phyloP scores from a whole-genome alignment of 164 flowering plant genomes.

The Stephania yunnanensis region DNA sequence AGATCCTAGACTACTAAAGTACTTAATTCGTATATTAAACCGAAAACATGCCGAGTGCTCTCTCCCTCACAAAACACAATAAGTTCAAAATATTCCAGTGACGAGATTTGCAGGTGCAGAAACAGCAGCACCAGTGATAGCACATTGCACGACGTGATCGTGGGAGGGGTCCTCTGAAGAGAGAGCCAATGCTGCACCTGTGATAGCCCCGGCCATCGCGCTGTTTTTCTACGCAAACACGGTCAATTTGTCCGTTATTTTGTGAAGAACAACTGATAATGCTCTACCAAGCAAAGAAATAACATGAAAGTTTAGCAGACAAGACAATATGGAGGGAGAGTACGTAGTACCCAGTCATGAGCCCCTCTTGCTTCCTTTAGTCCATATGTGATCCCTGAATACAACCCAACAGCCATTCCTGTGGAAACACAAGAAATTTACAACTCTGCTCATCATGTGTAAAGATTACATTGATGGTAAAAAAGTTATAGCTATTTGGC shows the following conservation, averaged over 20 bases:
- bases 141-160: conserved; percentile 82
- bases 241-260: too few relatives aligned
- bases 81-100: conserved; percentile 53
- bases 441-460: too few relatives aligned
- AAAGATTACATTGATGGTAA: too few relatives aligned
- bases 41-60: too few relatives aligned
- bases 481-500: too few relatives aligned
- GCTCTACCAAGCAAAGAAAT: background rate
- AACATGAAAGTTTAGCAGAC: background rate
- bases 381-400: conserved; percentile 87
- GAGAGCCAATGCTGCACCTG: conserved; percentile 74
- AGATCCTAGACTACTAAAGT: too few relatives aligned
- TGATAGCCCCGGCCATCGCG: conserved; percentile 90
- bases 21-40: too few relatives aligned
- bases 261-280: too few relatives aligned
- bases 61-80: too few relatives aligned
- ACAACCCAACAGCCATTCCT: conserved; percentile 64
- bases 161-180: conserved; percentile 58
- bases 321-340: background rate
- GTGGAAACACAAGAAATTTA: conserved; percentile 3
- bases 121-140: conserved; percentile 88
- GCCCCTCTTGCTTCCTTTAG: conserved; percentile 82
- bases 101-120: conserved; percentile 91
- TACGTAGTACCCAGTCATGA: conserved; percentile 91
- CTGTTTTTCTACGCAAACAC: conserved; percentile 71